phyloP scores from a whole-genome alignment of 768 basidiomycete species.

The Lentinus brumalis region DNA sequence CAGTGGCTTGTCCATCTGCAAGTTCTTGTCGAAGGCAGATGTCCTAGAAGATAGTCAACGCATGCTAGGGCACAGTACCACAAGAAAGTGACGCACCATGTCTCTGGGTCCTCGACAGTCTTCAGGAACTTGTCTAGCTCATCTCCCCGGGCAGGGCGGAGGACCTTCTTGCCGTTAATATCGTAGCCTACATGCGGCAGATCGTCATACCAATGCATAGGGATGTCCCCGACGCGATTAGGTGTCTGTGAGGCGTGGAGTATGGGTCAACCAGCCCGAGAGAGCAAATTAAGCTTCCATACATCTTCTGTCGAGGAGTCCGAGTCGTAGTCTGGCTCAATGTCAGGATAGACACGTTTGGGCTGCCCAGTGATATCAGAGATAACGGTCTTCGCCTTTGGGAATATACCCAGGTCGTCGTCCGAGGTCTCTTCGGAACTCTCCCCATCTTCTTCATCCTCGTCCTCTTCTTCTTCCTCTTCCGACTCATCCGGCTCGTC shows the following conservation, averaged over 20 bases:
- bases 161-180: constrained; percentile 90
- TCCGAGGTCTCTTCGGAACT: constrained; percentile 37
- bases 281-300: constrained; percentile 32
- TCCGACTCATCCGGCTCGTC: constrained; percentile 37
- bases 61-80: background rate
- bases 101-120: constrained; percentile 87
- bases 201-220: constrained; percentile 99
- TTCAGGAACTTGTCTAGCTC: constrained; percentile 96
- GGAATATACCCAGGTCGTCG: constrained; percentile 57
- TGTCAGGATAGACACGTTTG: constrained; percentile 84
- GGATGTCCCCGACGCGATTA: constrained; percentile 94
- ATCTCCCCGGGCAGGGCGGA: constrained; percentile 93
- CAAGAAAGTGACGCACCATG: constrained; percentile 53
- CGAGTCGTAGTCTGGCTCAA: constrained; percentile 88
- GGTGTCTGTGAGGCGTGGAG: constrained; percentile 58
- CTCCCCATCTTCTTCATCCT: constrained; percentile 38
- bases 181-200: constrained; percentile 98
- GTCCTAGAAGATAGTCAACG: constrained; percentile 55
- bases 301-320: constrained; percentile 94
- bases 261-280: background rate
- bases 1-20: constrained; percentile 83
- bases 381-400: constrained; percentile 66
- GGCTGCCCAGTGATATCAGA: constrained; percentile 84
- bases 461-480: constrained; percentile 37
- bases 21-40: constrained; percentile 86